Base-by-base conservation (phyloP, 495 filamentous ascomycete species). In the Aspergillus asperescens region DNA sequence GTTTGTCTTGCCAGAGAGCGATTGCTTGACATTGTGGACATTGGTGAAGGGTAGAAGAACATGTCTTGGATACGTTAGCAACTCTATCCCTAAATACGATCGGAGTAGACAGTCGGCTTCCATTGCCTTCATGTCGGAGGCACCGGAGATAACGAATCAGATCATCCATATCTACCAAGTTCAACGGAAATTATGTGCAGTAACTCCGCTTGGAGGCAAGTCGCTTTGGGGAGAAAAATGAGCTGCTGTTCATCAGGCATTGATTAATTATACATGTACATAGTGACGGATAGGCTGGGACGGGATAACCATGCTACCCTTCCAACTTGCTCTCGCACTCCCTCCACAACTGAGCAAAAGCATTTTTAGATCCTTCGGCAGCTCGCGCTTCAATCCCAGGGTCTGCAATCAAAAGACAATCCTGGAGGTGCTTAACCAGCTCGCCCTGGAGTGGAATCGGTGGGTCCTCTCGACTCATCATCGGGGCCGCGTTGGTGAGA, bases 381-480 rank as follows among this genome's bases (percentile, higher is more conserved):
- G 62, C 60, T 15, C 48, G 55, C n/a, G 51, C 18, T 40, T 67
- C 62, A 15, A 80, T 71, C 4, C 56, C 48, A 5, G 74, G 78
- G 48, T 84, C 78, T 4, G 74, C 81, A 10, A 82, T 56, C 15
- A 53, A 49, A 25, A 86, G 60, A 60, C 83, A 86, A 1, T 68
- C 56, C 63, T 72, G 66, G 27, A 86, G 41, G 34, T 43, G 63
- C 58, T 40, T 59, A 9, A 71, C 66, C 31, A 82, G 46, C 0
- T 69, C 69, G 10, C 64, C 69, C 25, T 72, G 58, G 5, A 79
- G 39, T 8, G 40, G 32, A 12, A 89, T 76, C 1, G 70, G 65
- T 10, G 80, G 79, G 4, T 72, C 56, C 62, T 90, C 87, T 31
- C 68, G 63, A 3, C 52, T 57, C 81, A 89, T 83, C 60, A 83